phyloP scores from a whole-genome alignment of 2,329 filamentous ascomycete genomes.

The Alternaria sp. region DNA sequence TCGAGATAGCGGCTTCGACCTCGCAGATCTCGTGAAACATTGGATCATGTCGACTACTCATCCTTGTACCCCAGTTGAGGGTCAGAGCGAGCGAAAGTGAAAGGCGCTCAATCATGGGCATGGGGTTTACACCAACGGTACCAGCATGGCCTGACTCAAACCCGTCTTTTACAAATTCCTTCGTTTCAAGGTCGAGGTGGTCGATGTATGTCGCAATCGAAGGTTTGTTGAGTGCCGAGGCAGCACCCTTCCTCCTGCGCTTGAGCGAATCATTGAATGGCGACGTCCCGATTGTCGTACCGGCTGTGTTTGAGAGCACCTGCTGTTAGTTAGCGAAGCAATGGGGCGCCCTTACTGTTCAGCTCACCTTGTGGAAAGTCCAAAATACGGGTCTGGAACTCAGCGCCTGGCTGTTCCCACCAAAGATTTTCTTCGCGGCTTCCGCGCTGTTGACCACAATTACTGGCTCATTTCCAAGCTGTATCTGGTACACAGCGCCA shows the following conservation, averaged over 20 bases:
- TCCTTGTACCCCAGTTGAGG: slow-evolving; percentile 71
- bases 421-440: slow-evolving; percentile 54
- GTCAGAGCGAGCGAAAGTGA: slow-evolving; percentile 70
- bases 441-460: slow-evolving; percentile 56
- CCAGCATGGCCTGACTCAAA: slow-evolving; percentile 67
- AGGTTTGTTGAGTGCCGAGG: slow-evolving; percentile 71
- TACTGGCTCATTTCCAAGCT: slow-evolving; percentile 56
- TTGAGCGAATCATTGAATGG: slow-evolving; percentile 73
- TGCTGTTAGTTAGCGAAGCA: slow-evolving; percentile 34
- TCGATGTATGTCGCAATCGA: slow-evolving; percentile 70
- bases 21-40: slow-evolving; percentile 71
- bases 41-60: slow-evolving; percentile 66
- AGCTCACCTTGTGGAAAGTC: slow-evolving; percentile 56
- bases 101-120: slow-evolving; percentile 74
- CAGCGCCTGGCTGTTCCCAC: slow-evolving; percentile 53
- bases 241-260: slow-evolving; percentile 70
- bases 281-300: slow-evolving; percentile 73
- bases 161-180: slow-evolving; percentile 69
- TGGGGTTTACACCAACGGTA: slow-evolving; percentile 65
- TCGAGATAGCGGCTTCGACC: slow-evolving; percentile 68
- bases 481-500: slow-evolving; percentile 57
- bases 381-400: slow-evolving; percentile 56
- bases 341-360: background rate
- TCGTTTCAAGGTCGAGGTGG: slow-evolving; percentile 70
- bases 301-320: slow-evolving; percentile 71